Percentiles rank a stretch among this genome's conserved stretches.
These are phyloP conservation scores for Kalmanozyma brasiliensis DNA, from an alignment of 1,284 basidiomycete genomes.

Conservation along the genomic window DNA sequence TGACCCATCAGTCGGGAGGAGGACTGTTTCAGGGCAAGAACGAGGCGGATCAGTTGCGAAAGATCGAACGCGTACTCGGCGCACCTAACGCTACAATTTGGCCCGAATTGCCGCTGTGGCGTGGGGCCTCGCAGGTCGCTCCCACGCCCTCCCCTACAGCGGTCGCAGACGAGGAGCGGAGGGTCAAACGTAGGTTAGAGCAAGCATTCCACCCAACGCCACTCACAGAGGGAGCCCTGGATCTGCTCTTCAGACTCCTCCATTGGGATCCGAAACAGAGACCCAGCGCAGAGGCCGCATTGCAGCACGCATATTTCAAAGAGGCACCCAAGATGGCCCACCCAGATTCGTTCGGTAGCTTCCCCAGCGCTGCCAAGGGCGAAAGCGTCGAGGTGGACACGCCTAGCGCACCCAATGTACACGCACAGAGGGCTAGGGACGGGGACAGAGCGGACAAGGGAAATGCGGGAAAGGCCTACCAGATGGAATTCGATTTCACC, in stretches of 20 bases:
- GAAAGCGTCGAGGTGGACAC: conserved; percentile 72
- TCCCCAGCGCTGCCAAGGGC: conserved; percentile 95
- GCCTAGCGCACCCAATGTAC: conserved; percentile 13
- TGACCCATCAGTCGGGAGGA: conserved; percentile 74
- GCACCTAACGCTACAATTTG: conserved; percentile 85
- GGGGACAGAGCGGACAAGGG: too few species aligned
- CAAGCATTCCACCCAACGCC: conserved; percentile 75
- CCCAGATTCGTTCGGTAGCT: conserved; percentile 94
- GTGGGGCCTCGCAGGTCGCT: conserved; percentile 72
- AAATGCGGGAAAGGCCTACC: conserved; percentile 9
- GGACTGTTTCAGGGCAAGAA: conserved; percentile 95
- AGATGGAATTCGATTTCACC: conserved; percentile 37
- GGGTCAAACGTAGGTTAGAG: conserved; percentile 70
- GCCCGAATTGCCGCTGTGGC: conserved; percentile 78
- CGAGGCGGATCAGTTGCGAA: conserved; percentile 84
- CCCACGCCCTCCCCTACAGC: not conserved
- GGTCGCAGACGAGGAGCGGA: conserved; percentile 18
- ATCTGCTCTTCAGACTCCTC: conserved; percentile 83
- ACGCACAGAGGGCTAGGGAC: too few species aligned
- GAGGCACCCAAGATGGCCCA: conserved; percentile 96
- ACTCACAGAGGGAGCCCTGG: conserved; percentile 75
- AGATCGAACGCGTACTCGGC: conserved; percentile 89
- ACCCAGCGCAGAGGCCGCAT: conserved; percentile 85
- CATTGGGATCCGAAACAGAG: conserved; percentile 88
- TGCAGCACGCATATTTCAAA: conserved; percentile 87